Conservation (phyloP, 441 rosid species). For the Viola pubescens region DNA sequence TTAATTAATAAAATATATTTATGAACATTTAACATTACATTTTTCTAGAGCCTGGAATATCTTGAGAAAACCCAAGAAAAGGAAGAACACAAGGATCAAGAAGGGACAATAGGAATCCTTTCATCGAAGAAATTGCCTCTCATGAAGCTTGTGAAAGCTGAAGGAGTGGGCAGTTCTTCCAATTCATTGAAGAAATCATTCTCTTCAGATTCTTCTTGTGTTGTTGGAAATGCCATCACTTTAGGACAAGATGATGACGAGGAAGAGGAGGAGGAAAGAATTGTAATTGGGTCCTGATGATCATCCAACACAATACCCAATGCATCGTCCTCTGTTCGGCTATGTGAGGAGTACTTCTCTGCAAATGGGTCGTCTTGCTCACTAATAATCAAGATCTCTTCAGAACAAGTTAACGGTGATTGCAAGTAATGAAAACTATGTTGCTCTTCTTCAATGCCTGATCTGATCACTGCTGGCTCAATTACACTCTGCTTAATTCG, state of each 20-base stretch:
- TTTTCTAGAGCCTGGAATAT: conserved; percentile 14
- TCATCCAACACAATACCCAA: conserved; percentile 35
- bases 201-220: conserved; percentile 34
- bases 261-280: too few species aligned
- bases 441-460: conserved; percentile 22
- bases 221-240: conserved; percentile 26
- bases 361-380: conserved; percentile 25
- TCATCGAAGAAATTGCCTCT: conserved; percentile 45
- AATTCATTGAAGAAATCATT: conserved; percentile 69
- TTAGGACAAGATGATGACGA: conserved; percentile 24
- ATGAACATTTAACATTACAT: conserved; percentile 20
- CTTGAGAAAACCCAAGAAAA: conserved; percentile 8
- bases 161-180: conserved; percentile 49
- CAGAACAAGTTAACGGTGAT: conserved; percentile 28
- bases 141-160: conserved; percentile 43
- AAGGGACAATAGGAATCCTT: conserved; percentile 53
- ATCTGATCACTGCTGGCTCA: not conserved
- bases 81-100: conserved; percentile 31
- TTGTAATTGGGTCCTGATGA: conserved; percentile 14
- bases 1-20: not conserved
- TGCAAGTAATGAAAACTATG: conserved; percentile 42
- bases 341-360: conserved; percentile 17
- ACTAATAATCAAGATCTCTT: conserved; percentile 29
- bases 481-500: not conserved
- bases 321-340: conserved; percentile 3